Evolutionary conservation across 208 protist species (phyloP).

Genomic region (Tritrichomonas foetus): DNA sequence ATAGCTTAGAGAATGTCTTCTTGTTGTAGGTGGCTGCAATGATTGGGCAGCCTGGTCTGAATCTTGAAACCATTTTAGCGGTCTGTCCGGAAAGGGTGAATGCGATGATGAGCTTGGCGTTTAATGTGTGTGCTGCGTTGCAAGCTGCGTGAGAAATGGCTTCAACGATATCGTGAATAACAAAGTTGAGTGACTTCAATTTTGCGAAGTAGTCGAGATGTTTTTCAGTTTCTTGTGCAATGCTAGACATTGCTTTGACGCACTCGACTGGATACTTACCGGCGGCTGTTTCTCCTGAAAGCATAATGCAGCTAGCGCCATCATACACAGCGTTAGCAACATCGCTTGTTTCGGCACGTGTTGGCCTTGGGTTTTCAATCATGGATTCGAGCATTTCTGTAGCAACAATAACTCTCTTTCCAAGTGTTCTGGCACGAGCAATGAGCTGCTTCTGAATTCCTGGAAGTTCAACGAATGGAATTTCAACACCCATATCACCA

Average conservation of each 20-base stretch:
- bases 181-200: not conserved
- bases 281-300: constrained; percentile 55
- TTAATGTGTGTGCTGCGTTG: constrained; percentile 77
- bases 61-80: constrained; percentile 84
- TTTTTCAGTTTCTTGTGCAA: constrained; percentile 47
- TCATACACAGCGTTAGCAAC: constrained; percentile 59
- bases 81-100: constrained; percentile 67
- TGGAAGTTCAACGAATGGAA: constrained; percentile 89
- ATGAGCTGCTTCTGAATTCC: constrained; percentile 97
- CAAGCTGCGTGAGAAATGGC: constrained; percentile 81
- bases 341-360: constrained; percentile 55
- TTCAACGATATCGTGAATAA: constrained; percentile 55
- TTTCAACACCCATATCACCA: constrained; percentile 94
- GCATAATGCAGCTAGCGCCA: constrained; percentile 56
- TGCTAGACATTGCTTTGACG: constrained; percentile 47
- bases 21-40: constrained; percentile 75
- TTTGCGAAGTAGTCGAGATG: constrained; percentile 35
- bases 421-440: constrained; percentile 85
- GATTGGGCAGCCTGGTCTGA: constrained; percentile 81
- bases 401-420: constrained; percentile 83
- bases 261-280: constrained; percentile 51
- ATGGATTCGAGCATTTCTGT: constrained; percentile 61
- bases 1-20: constrained; percentile 50
- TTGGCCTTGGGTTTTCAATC: constrained; percentile 53
- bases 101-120: constrained; percentile 73